Base-by-base conservation (phyloP, 768 basidiomycete species). In the Leccinellum albellum region DNA sequence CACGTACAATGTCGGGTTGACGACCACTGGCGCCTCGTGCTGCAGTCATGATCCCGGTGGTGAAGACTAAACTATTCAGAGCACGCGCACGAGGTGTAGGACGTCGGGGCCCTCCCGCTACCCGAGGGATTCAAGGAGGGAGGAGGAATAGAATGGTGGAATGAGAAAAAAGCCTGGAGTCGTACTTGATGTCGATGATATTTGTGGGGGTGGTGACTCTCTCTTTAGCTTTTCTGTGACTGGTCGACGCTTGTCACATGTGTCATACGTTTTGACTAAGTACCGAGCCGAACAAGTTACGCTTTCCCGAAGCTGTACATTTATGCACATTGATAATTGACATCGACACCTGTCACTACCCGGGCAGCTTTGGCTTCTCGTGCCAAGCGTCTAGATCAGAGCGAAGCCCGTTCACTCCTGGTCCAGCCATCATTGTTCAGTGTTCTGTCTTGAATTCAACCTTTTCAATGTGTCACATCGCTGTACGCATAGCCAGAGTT, bases 1-100 rank as follows among this genome's bases (percentile, higher is more conserved):
- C 26, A 62, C 68, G 48, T 53, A 71, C 67, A 37, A 54, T 47
- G 48, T 56, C 58, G 49, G 48, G 54, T 32, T 63, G 69, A 58
- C 42, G 49, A 57, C 37, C 49, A 24, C 37, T 46, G 21, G n/a
- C 49, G 56, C 44, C 46, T 54, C 55, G 62, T 54, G 60, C 53
- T 45, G 57, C 47, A 50, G 60, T 47, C 66, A 70, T 71, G 45
- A 60, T 59, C 58, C 40, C 46, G 59, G 44, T 53, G 21, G 37
- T n/a, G 49, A 51, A 42, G 26, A 51, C 46, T 33, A 23, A 31
- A 33, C 31, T 32, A 32, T 50, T 17, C 2, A 37, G 40, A 51
- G 51, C 40, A 37, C 26, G 20, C 45, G 31, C 26, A 37, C 17
- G n/a, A n/a, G 46, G 52, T 14, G 51, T 50, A 35, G 64, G 64